A percentile compares a stretch with the other conserved stretches of the same genome.
Evolutionary conservation across 352 stramenopile species (phyloP).

Genomic region (Globisporangium rhizosaccharum): DNA sequence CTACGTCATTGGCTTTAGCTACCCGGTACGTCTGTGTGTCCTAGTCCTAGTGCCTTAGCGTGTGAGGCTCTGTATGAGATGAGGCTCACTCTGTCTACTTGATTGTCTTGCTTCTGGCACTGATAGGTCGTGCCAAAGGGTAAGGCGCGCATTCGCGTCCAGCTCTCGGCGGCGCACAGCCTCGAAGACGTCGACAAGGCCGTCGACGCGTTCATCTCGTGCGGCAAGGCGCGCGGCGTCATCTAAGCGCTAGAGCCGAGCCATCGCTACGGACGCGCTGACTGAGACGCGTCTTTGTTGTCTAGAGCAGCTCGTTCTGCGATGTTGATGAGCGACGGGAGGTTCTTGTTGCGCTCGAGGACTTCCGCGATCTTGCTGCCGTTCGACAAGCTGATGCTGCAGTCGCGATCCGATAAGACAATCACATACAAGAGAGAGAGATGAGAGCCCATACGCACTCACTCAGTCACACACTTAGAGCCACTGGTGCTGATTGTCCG

Average conservation of each 20-base stretch:
- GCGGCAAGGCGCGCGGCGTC: constrained; percentile 76
- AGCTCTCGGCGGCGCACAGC: constrained; percentile 89
- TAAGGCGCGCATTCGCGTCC: constrained; percentile 89
- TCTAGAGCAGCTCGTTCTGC: not conserved
- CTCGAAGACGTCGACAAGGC: constrained; percentile 89
- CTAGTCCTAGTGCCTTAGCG: not conserved
- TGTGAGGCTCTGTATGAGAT: not conserved
- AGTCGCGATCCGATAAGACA: no score
- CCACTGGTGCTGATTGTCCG: constrained; percentile 4
- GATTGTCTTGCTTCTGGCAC: not conserved
- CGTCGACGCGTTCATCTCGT: constrained; percentile 91
- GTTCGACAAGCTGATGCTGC: constrained; percentile 40
- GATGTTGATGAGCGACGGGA: constrained; percentile 52
- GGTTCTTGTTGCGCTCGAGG: constrained; percentile 43
- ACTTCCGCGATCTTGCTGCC: constrained; percentile 35
- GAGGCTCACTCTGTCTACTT: not conserved
- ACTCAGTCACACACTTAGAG: not conserved
- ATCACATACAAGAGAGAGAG: constrained; percentile 4
- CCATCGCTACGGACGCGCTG: not conserved
- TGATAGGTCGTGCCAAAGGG: constrained; percentile 87
- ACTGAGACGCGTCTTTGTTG: not conserved
- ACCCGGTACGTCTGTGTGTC: constrained; percentile 75
- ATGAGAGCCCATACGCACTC: constrained; percentile 2
- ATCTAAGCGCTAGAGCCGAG: constrained; percentile 23
- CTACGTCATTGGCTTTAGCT: constrained; percentile 95